Evolutionary conservation across 129 eudicot species (phyloP).

Genomic region (Gnaphalium uliginosum): DNA sequence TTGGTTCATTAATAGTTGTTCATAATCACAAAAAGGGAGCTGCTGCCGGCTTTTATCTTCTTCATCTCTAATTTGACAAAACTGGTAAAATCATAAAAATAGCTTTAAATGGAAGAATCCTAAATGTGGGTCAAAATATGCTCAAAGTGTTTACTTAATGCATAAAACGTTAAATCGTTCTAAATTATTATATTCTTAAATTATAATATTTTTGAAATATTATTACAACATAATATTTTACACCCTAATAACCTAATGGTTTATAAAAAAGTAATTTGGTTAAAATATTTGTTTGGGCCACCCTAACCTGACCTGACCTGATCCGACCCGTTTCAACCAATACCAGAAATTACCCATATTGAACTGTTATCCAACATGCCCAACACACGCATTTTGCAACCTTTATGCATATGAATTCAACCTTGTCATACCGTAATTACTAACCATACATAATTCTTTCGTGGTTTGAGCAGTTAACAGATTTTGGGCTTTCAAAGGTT

Average conservation of each 20-base stretch:
- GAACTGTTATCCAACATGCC: neutral
- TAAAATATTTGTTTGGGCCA: neutral
- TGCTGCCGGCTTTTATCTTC: neutral
- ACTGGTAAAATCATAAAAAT: neutral
- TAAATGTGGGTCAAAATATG: neutral
- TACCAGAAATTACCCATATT: constrained; percentile 1
- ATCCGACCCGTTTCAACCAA: constrained; percentile 1
- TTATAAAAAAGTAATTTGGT: neutral
- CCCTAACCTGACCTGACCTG: neutral
- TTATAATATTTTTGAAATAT: neutral
- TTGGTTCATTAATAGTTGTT: neutral
- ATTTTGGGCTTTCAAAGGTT: constrained; percentile 98
- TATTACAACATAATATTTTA: neutral
- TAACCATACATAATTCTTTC: constrained; percentile 19
- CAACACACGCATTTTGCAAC: neutral
- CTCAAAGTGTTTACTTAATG: neutral
- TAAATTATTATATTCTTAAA: neutral
- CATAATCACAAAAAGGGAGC: neutral
- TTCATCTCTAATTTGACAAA: neutral
- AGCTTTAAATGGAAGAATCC: neutral
- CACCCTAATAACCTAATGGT: neutral
- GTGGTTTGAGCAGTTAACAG: constrained; percentile 77
- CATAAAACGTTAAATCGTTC: neutral
- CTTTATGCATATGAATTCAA: neutral
- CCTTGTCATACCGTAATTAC: constrained; percentile 3